These are phyloP conservation scores for Castanospermum australe DNA, from an alignment of 306 rosid genomes.

Conservation along the genomic window DNA sequence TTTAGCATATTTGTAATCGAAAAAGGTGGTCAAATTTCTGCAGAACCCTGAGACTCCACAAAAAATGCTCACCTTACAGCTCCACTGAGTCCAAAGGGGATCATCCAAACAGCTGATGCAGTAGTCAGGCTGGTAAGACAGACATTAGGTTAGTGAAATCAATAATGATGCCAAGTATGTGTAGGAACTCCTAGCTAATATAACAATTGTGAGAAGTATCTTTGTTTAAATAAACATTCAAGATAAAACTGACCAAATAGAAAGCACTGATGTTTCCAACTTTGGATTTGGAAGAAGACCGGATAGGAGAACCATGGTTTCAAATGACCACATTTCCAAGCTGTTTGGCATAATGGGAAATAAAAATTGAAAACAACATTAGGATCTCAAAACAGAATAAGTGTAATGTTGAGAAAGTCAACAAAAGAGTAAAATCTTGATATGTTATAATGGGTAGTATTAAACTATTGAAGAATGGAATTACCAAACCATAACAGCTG, in stretches of 20 bases:
- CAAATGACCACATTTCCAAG: conserved; percentile 69
- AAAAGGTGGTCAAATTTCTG: no score
- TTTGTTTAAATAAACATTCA: no score
- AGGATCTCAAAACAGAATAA: no score
- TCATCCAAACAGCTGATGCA: conserved; percentile 52
- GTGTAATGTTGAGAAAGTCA: no score
- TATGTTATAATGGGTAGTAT: no score
- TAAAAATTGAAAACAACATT: no score
- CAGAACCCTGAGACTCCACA: no score
- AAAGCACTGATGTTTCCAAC: conserved; percentile 66
- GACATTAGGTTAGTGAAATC: neutral
- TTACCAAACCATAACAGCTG: conserved; percentile 46
- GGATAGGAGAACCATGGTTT: conserved; percentile 62
- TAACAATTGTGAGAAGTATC: neutral
- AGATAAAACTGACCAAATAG: conserved; percentile 50
- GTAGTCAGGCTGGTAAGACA: neutral
- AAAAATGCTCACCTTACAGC: conserved; percentile 17
- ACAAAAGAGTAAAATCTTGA: no score
- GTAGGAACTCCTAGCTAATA: neutral
- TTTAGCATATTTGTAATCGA: no score
- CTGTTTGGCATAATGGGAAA: conserved; percentile 26
- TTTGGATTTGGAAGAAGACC: conserved; percentile 71
- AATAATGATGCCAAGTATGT: neutral
- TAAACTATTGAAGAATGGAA: no score
- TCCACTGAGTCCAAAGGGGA: conserved; percentile 58